Percentiles rank a stretch among this genome's conserved stretches.
Conservation (phyloP, 331 rosid genomes). For the Malus hybrid region DNA sequence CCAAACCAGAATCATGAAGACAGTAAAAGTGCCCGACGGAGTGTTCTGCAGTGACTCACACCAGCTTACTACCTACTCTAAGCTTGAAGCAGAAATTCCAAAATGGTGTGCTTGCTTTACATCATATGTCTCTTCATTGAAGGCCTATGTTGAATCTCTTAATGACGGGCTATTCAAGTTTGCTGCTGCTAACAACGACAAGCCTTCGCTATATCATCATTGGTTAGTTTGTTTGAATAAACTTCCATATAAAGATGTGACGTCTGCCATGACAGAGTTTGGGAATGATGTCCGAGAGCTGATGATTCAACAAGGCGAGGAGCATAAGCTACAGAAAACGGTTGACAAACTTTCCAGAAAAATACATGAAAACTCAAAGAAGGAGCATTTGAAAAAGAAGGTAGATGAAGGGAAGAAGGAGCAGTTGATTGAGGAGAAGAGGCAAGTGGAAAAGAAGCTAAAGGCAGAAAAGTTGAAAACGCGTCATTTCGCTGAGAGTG, state of each 20-base stretch:
- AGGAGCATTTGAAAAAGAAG: too few relatives aligned
- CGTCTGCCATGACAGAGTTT: constrained; percentile 22
- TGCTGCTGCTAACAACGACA: constrained; percentile 9
- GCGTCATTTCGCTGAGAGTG: too few relatives aligned
- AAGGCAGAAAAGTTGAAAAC: too few relatives aligned
- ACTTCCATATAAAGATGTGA: constrained; percentile 15
- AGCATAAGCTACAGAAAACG: constrained; percentile 16
- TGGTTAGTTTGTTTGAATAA: constrained; percentile 18
- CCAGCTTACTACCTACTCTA: constrained; percentile 20
- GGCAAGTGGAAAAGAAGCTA: too few relatives aligned
- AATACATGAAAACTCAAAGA: too few relatives aligned
- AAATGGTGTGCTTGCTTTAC: constrained; percentile 23
- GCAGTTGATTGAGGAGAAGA: too few relatives aligned
- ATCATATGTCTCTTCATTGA: constrained; percentile 15
- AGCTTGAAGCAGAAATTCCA: constrained; percentile 20
- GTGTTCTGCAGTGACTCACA: constrained; percentile 22
- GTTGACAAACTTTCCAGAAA: too few relatives aligned
- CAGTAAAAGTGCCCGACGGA: constrained; percentile 14
- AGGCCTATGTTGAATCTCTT: constrained; percentile 23
- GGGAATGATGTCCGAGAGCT: constrained; percentile 7
- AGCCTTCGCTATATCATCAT: not conserved
- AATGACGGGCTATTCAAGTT: constrained; percentile 22
- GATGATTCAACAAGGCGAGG: constrained; percentile 23
- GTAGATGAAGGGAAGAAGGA: too few relatives aligned
- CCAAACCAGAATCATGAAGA: constrained; percentile 21